Evolutionary conservation across 2,329 filamentous ascomycete species (phyloP).

Genomic region (Achaetomium macrosporum): DNA sequence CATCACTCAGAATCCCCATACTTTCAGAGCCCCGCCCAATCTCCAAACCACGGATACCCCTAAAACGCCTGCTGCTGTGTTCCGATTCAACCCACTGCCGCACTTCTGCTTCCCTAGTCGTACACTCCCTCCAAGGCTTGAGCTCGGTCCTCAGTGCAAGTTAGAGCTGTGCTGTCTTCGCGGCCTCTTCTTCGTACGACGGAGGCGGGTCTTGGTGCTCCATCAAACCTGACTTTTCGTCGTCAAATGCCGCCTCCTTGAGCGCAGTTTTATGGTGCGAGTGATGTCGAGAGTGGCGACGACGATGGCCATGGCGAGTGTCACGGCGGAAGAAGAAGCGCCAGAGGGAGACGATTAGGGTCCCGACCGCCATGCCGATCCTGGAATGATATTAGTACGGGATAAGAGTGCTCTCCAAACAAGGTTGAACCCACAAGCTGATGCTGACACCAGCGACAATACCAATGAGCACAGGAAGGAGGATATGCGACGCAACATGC

Average conservation of each 20-base stretch:
- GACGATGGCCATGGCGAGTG: constrained; percentile 28
- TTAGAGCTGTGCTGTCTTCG: constrained; percentile 14
- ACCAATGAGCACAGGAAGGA: constrained; percentile 64
- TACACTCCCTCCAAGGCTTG: not conserved
- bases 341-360: constrained; percentile 54
- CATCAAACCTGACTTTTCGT: constrained; percentile 47
- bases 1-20: not conserved
- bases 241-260: constrained; percentile 32
- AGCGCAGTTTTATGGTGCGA: constrained; percentile 31
- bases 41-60: not conserved
- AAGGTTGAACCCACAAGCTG: constrained; percentile 47
- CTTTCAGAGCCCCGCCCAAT: not conserved
- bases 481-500: constrained; percentile 55
- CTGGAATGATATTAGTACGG: constrained; percentile 27
- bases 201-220: constrained; percentile 31
- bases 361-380: constrained; percentile 61
- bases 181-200: constrained; percentile 20
- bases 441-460: constrained; percentile 62
- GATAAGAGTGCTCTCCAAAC: not conserved
- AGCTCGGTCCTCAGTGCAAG: not conserved
- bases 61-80: constrained; percentile 5
- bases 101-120: not conserved
- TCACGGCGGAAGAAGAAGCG: constrained; percentile 39
- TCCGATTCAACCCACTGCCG: not conserved
- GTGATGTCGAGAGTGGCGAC: constrained; percentile 11